A percentile compares a stretch with the other conserved stretches of the same genome.
phyloP scores from a whole-genome alignment of 768 basidiomycete species.

The Hemileccinum rubropunctum region DNA sequence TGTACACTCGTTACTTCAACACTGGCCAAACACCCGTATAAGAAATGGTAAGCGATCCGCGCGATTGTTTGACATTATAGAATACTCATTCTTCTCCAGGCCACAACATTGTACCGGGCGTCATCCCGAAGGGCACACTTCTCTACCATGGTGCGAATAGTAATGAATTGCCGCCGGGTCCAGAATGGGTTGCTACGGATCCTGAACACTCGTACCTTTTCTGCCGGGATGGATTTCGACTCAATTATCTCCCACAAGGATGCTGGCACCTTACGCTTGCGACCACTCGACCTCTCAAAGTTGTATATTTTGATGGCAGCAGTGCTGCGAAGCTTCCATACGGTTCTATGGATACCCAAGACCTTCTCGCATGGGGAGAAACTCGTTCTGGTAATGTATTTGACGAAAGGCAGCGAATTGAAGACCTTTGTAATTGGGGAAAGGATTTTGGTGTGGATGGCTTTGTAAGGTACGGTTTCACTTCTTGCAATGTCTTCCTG shows the following conservation, averaged over 20 bases:
- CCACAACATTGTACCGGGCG: slow-evolving; percentile 31
- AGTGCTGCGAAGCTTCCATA: slow-evolving; percentile 30
- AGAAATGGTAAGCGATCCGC: slow-evolving; percentile 28
- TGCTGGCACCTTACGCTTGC: slow-evolving; percentile 33
- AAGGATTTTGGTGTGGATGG: slow-evolving; percentile 31
- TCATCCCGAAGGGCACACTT: slow-evolving; percentile 31
- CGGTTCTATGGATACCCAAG: slow-evolving; percentile 35
- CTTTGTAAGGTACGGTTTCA: slow-evolving; percentile 25
- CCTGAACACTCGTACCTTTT: slow-evolving; percentile 37
- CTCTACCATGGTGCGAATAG: slow-evolving; percentile 29
- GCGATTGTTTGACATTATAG: background rate
- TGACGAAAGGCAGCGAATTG: slow-evolving; percentile 24
- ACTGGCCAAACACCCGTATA: slow-evolving; percentile 38
- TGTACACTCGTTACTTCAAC: slow-evolving; percentile 34
- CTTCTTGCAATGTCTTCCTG: background rate
- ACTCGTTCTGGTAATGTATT: slow-evolving; percentile 16
- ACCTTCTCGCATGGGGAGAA: slow-evolving; percentile 32
- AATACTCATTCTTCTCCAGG: slow-evolving; percentile 10
- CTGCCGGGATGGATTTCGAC: slow-evolving; percentile 20
- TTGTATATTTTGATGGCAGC: slow-evolving; percentile 36
- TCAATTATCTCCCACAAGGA: background rate
- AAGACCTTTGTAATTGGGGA: slow-evolving; percentile 34
- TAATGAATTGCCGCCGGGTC: slow-evolving; percentile 19
- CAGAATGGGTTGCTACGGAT: slow-evolving; percentile 32
- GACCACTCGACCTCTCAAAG: slow-evolving; percentile 25